Evolutionary conservation across 805 yeast genomes (phyloP).

Genomic region (Kluyveromyces aestuarii): DNA sequence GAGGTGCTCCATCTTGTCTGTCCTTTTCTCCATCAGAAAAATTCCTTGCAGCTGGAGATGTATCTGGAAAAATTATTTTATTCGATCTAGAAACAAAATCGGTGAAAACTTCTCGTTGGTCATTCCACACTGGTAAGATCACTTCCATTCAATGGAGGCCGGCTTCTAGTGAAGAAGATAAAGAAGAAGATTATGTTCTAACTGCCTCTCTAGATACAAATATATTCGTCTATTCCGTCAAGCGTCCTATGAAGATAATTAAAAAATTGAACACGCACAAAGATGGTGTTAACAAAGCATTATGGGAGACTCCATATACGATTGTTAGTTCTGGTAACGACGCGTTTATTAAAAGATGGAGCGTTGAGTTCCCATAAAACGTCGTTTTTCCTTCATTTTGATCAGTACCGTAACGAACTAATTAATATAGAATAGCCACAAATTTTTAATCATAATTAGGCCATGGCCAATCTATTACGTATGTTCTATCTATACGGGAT

Average conservation of each 20-base stretch:
- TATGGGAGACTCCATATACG: constrained; percentile 48
- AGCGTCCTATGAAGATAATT: constrained; percentile 66
- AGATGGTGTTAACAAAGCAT: constrained; percentile 70
- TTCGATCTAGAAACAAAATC: constrained; percentile 46
- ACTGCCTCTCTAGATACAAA: constrained; percentile 82
- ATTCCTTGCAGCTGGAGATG: constrained; percentile 77
- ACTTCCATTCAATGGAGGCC: constrained; percentile 66
- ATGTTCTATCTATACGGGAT: no score
- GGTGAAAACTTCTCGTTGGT: constrained; percentile 83
- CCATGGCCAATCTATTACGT: no score
- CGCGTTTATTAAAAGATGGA: constrained; percentile 73
- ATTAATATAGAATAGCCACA: no score
- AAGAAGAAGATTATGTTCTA: constrained; percentile 62
- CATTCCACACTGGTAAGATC: constrained; percentile 83
- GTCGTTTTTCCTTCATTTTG: neutral
- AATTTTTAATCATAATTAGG: no score
- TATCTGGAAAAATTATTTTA: constrained; percentile 75
- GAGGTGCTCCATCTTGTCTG: constrained; percentile 55
- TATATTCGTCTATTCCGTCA: constrained; percentile 69
- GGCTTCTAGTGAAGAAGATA: constrained; percentile 5
- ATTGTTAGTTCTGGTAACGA: constrained; percentile 74
- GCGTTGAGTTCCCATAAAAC: constrained; percentile 11
- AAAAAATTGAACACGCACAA: constrained; percentile 76
- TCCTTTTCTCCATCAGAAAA: constrained; percentile 63
- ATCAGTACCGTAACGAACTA: no score